Base-by-base conservation (phyloP, 495 filamentous ascomycete genomes). In the Xylaria nigripes region DNA sequence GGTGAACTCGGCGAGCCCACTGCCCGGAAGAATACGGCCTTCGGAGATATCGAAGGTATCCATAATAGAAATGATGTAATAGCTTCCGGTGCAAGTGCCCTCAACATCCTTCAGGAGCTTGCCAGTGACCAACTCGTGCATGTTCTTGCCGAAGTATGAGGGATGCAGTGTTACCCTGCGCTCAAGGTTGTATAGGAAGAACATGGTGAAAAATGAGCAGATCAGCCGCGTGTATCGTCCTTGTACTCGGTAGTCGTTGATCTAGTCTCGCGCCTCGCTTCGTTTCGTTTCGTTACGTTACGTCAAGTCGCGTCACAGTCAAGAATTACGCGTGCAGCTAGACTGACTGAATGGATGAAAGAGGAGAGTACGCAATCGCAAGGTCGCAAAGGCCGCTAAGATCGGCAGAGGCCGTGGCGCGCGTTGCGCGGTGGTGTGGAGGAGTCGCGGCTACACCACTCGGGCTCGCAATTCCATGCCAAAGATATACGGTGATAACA, bases 11-110 rank as follows among this genome's bases (percentile, higher is more conserved):
- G 94, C 93, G 46, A 90, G 74, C 15, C 89, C 93, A 55, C 82
- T 90, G 3, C 89, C 86, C 0, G 93, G 92, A 27, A 96, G 81
- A 56, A 99, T 90, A 43, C 86, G 82, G 5, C 94, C 93, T 58
- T 94, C 87, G 15, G 89, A 92, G 59, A 97, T 86, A 57, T 96
- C 85, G 51, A 90, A 89, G 43, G 89, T 82, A 67, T 97, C 93
- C 81, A 97, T 89, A 45, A 98, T 89, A 62, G 88, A 91, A 51
- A 98, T 92, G 65, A 97, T 92, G 62, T 89, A 96, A 74, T 92
- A 95, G 62, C 85, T 85, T 43, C 94, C 93, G 0, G 87, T 90
- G 70, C 88, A 93, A 13, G 87, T 89, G 18, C 93, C 93, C 70
- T 98, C 93, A 47, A 95, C 90, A 66, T 96, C 91, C 61, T 86